Base-by-base conservation (phyloP, 768 basidiomycete genomes). In the Leccinum sublutescens region DNA sequence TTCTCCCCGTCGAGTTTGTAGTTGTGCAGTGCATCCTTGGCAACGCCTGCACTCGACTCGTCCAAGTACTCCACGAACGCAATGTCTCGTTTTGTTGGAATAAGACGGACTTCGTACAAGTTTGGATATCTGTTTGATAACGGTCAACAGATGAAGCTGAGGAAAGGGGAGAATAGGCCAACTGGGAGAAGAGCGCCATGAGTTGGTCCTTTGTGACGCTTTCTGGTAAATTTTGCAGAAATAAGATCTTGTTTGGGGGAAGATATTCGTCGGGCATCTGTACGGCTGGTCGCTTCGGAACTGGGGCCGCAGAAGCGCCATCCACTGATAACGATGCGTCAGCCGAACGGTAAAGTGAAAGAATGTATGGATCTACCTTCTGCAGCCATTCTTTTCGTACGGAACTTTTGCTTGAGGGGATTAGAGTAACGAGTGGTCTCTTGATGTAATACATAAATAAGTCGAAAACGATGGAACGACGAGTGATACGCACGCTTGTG, bases 241-340 rank as follows among this genome's bases (percentile, higher is more conserved):
- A 99, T 54, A 99, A 83, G 75, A 98, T 96, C 74, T 95, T 95
- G 88, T 99, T 99, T 40, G 97, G 96, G 2, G 97, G 97, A 7
- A 99, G 85, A 74, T 98, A 98, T 74, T 99, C 97, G 87, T 99
- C 97, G 43, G 96, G 95, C 94, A 98, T 97, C 73, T 95, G 93
- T 60, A 97, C 89, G 64, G 87, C 85, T 23, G 91, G 91, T 47
- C 91, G 84, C 75, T 87, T 92, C 19, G 89, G 75, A 31, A 82
- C 84, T 10, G 91, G 85, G 5, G 79, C 76, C 7, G 88, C 80
- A 4, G 84, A 77, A 27, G 80, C 83, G 25, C 90, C 89, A 50
- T 90, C 90, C 72, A 87, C 90, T 89, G 62, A 38, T 57, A 31
- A 54, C 4, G 40, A 51, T 27, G 63, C n/a, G 15, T 62, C 19